Percentiles rank a stretch among this genome's conserved stretches.
phyloP scores from a whole-genome alignment of 305 asterid species.

The Petunia hybrid region DNA sequence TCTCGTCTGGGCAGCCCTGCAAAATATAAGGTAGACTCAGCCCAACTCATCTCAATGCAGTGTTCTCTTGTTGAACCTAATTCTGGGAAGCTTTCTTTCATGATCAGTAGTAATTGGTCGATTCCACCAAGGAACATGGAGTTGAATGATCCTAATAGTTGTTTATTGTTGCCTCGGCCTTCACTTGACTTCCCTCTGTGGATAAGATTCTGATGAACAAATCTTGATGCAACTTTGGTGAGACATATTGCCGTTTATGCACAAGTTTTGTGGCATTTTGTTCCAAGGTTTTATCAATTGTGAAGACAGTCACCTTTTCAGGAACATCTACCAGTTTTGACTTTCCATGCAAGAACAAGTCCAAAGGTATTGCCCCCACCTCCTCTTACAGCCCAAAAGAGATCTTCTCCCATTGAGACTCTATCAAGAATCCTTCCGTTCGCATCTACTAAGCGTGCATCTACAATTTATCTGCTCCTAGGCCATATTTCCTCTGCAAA shows the following conservation, averaged over 20 bases:
- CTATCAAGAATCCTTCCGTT: constrained; percentile 24
- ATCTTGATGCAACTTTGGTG: neutral
- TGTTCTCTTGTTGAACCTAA: neutral
- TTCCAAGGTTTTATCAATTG: neutral
- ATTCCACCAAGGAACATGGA: constrained; percentile 25
- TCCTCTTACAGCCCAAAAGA: constrained; percentile 28
- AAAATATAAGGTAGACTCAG: neutral
- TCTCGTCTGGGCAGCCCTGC: neutral
- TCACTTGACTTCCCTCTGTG: neutral
- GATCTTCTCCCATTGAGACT: constrained; percentile 20
- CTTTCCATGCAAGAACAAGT: constrained; percentile 3
- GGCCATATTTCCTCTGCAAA: constrained; percentile 18
- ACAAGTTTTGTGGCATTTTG: constrained; percentile 2
- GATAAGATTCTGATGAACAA: neutral
- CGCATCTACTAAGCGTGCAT: neutral
- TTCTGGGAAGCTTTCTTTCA: constrained; percentile 20
- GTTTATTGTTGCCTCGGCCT: neutral
- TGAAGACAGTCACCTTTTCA: neutral
- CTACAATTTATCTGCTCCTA: constrained; percentile 22
- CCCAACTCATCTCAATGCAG: constrained; percentile 27
- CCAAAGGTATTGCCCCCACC: constrained; percentile 22
- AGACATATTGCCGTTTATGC: constrained; percentile 3
- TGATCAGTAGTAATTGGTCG: neutral
- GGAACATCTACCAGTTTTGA: constrained; percentile 11
- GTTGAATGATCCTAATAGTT: neutral